Conservation (phyloP, 306 rosid species). For the Lablab purpureus region DNA sequence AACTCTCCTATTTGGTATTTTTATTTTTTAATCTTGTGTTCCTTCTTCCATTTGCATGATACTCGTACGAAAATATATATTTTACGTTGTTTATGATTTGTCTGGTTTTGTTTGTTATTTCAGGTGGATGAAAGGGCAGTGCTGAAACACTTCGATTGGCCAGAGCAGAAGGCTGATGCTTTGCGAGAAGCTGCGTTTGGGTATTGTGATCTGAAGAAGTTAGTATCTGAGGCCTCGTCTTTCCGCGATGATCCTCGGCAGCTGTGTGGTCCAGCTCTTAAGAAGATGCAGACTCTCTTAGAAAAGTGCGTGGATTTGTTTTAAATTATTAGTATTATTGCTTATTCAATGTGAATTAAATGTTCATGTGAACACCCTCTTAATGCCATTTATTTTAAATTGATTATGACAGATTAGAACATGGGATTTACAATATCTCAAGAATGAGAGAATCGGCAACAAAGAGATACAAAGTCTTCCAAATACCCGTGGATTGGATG, state of each 20-base stretch:
- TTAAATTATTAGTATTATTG: neutral
- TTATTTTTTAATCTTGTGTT: neutral
- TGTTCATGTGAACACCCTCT: neutral
- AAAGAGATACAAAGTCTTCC: slow-evolving; percentile 74
- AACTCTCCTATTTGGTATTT: slow-evolving; percentile 91
- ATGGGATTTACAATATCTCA: slow-evolving; percentile 83
- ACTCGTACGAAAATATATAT: neutral
- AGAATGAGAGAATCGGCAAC: slow-evolving; percentile 91
- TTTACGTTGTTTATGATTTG: neutral
- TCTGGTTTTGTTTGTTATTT: slow-evolving; percentile 24
- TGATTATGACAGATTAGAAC: slow-evolving; percentile 81
- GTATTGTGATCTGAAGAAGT: slow-evolving; percentile 89
- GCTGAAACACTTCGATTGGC: slow-evolving; percentile 96
- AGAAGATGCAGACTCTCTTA: slow-evolving; percentile 90
- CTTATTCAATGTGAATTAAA: neutral
- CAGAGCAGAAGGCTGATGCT: slow-evolving; percentile 95
- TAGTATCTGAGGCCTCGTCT: slow-evolving; percentile 80
- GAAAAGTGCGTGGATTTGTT: slow-evolving; percentile 69
- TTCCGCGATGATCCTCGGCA: slow-evolving; percentile 86
- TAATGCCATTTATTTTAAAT: neutral
- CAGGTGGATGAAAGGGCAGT: slow-evolving; percentile 99
- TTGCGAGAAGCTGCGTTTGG: slow-evolving; percentile 98
- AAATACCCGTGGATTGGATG: slow-evolving; percentile 97
- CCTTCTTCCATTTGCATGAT: slow-evolving; percentile 5
- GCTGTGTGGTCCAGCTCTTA: slow-evolving; percentile 81